Evolutionary conservation across 768 basidiomycete species (phyloP), one percentile per base, ranked within the genome.

Genomic region (Goffeauzyma gilvescens): DNA sequence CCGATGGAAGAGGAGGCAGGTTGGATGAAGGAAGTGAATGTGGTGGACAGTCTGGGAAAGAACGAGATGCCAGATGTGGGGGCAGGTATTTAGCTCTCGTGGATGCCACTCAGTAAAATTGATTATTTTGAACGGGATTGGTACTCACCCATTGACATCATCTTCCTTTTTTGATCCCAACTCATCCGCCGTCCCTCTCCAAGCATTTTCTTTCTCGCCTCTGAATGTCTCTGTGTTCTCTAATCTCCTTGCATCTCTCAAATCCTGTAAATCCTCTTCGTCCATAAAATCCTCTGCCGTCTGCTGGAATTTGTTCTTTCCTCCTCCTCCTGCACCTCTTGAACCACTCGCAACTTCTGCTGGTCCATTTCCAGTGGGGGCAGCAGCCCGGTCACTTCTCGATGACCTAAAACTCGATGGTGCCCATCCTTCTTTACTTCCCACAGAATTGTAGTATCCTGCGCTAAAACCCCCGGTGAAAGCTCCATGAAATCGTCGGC

Each of bases 401-500:
- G 89, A 93, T 0, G 90, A 95, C 12, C 82, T 76, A 63, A 96
- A 98, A 2, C 83, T 82, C 25, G 80, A 73, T 0, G 93, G 93
- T 6, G 84, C n/a, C 68, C 21, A 44, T 77, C 89, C 89, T 73
- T 96, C 89, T 63, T 90, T 85, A 5, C 83, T 87, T 1, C 93
- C 93, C 27, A 90, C 90, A 1, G 79, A 73, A 63, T 96, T 96
- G 69, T 79, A 95, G 66, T 95, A 95, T 0, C 90, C 90, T 21
- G 93, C 93, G 42, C 82, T 86, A 70, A 86, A 98, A 9, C 93
- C 93, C 18, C 93, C 93, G 0, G 89, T 95, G 67, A 96, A 98
- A 3, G 93, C 93, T 3, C 93, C 93, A 59, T 98, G 93, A n/a
- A 98, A 67, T 44, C 93, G 69, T 50, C 85, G 68, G 33, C 90